phyloP scores from a whole-genome alignment of 345 rosid genomes.

The Populus nigra region DNA sequence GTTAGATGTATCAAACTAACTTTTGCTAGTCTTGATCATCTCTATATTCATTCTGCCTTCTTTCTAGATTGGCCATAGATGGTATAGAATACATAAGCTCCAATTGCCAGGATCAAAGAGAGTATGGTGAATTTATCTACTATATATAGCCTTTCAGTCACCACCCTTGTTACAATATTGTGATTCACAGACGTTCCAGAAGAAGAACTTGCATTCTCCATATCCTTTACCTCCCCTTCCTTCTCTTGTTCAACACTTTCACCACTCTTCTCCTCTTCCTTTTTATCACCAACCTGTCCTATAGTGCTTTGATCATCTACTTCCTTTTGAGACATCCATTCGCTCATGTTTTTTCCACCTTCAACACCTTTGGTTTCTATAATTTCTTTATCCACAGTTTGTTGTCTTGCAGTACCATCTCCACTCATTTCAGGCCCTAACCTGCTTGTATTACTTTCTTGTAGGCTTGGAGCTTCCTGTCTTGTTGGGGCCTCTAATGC shows the following conservation, averaged over 20 bases:
- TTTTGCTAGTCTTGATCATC: neutral
- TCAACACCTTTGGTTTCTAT: neutral
- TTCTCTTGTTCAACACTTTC: neutral
- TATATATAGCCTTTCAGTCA: neutral
- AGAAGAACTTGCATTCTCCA: neutral
- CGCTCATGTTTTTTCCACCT: neutral
- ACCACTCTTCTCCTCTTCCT: neutral
- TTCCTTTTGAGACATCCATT: neutral
- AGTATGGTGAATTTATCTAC: neutral
- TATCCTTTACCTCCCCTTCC: neutral
- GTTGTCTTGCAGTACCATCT: neutral
- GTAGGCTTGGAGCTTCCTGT: neutral
- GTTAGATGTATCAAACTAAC: neutral
- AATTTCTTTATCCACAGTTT: neutral
- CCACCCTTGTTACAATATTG: neutral
- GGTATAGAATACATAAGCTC: neutral
- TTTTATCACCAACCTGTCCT: neutral
- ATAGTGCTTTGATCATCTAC: neutral
- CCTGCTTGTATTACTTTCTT: neutral
- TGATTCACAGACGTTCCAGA: neutral
- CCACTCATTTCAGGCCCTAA: neutral
- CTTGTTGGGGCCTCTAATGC: neutral
- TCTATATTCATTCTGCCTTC: neutral
- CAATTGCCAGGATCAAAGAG: neutral
- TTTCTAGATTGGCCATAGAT: neutral